Conservation (phyloP, 495 filamentous ascomycete genomes). For the Aspergillus avenaceus region DNA sequence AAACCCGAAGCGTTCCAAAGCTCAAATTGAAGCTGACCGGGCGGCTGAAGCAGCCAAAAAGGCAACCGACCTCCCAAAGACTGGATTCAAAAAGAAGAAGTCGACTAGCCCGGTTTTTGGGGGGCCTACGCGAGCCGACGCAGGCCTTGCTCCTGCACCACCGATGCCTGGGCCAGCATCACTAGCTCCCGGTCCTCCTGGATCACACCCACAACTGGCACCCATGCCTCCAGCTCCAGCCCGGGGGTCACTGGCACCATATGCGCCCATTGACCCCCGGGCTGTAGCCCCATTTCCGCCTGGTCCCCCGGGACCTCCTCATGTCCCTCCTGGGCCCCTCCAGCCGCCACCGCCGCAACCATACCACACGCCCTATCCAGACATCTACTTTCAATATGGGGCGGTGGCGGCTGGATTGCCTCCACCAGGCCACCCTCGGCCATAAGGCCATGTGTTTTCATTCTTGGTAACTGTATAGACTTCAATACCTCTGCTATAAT, state of each 20-base stretch:
- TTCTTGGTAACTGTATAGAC: not conserved
- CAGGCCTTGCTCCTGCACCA: conserved; percentile 17
- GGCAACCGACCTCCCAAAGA: conserved; percentile 24
- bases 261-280: conserved; percentile 19
- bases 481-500: not conserved
- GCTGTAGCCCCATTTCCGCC: conserved; percentile 18
- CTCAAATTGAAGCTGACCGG: conserved; percentile 42
- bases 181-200: conserved; percentile 18
- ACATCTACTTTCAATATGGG: conserved; percentile 19
- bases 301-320: conserved; percentile 7
- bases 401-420: conserved; percentile 7
- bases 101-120: conserved; percentile 10
- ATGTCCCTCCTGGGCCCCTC: conserved; percentile 12
- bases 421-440: conserved; percentile 18
- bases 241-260: conserved; percentile 14
- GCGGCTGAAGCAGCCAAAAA: conserved; percentile 23
- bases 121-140: conserved; percentile 5
- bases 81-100: conserved; percentile 15
- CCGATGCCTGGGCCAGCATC: conserved; percentile 12
- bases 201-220: conserved; percentile 15
- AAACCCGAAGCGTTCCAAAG: conserved; percentile 46
- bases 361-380: conserved; percentile 24
- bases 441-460: conserved; percentile 1
- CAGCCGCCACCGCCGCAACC: conserved; percentile 17
- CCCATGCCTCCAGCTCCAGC: conserved; percentile 12